Evolutionary conservation across 164 flowering plant species (phyloP), one percentile per base, ranked within the genome.

Genomic region (Macadamia tetraphylla): DNA sequence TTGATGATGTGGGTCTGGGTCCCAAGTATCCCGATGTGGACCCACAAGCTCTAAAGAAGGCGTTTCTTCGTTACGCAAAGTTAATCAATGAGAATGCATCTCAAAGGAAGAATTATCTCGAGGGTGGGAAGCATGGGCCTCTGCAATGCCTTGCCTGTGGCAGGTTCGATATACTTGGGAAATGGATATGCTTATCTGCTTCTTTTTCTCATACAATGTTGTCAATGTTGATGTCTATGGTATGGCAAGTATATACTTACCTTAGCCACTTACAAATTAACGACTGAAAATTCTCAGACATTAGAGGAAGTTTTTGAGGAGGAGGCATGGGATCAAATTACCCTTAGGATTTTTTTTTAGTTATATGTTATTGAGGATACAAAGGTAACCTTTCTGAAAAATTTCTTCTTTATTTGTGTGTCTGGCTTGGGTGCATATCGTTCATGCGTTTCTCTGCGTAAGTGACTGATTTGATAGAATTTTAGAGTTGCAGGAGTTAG

Each of bases 121-220:
- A 88, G 77, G 79, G 89, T 65, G 96, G 97, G 53, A 94, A 87
- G 79, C 76, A 77, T 9, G 91, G 88, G 17, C 79, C 85, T 43
- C 75, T 92, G 70, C 86, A 78, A 8, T 94, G 99, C 77, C 64
- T 87, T 58, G 92, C 82, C 14, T 94, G 99, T 75, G 79, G 77
- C 86, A 92, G 99, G 99, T 94, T 81, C 79, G 89, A 67, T 78
- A 18, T 51, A 55, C 10, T 62, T 71, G 56, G 60, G 31, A 35
- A 35, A 42, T 52, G 42, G 15, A 30, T 56, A 12, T 65, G 48
- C 65, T 65, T 70, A 7, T 31, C 53, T 62, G 60, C 13, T 68
- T 70, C 17, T 1, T 29, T 49, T 57, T 32, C 60, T 32, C 46
- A 18, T 65, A n/a, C 51, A 40, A 29, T 69, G 55, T 69, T 60